These are phyloP conservation scores for Balakata baccata DNA, from an alignment of 345 rosid species.

Conservation along the genomic window DNA sequence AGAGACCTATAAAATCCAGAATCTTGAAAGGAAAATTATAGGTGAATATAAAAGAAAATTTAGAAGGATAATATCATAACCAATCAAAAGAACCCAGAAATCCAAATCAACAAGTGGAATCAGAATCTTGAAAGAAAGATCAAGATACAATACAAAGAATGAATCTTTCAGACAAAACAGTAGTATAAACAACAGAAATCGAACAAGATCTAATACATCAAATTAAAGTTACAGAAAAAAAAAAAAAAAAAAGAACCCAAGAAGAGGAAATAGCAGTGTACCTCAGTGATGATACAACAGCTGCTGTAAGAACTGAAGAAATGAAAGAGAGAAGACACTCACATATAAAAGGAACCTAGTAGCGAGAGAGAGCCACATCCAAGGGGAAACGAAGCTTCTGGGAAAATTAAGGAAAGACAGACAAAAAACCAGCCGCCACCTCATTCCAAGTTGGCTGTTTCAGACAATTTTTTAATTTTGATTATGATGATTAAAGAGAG, in stretches of 20 bases:
- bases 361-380: too few species aligned
- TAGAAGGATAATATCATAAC: neutral
- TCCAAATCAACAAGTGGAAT: neutral
- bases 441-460: too few species aligned
- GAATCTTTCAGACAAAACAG: neutral
- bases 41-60: too few species aligned
- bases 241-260: neutral
- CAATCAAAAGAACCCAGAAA: neutral
- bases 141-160: neutral
- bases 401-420: conserved; percentile 1
- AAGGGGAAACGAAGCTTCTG: conserved; percentile 1
- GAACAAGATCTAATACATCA: too few species aligned
- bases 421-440: conserved; percentile 5
- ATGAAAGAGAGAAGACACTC: neutral
- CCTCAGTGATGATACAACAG: neutral
- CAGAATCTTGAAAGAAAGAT: neutral
- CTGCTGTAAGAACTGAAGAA: neutral
- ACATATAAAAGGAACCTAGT: conserved; percentile 7
- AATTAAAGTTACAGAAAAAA: too few species aligned
- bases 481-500: too few species aligned
- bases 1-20: neutral
- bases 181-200: too few species aligned
- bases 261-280: neutral
- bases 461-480: too few species aligned
- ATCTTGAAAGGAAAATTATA: neutral